Evolutionary conservation across 352 stramenopile genomes (phyloP).

Genomic region (Paralagenidium karlingii): DNA sequence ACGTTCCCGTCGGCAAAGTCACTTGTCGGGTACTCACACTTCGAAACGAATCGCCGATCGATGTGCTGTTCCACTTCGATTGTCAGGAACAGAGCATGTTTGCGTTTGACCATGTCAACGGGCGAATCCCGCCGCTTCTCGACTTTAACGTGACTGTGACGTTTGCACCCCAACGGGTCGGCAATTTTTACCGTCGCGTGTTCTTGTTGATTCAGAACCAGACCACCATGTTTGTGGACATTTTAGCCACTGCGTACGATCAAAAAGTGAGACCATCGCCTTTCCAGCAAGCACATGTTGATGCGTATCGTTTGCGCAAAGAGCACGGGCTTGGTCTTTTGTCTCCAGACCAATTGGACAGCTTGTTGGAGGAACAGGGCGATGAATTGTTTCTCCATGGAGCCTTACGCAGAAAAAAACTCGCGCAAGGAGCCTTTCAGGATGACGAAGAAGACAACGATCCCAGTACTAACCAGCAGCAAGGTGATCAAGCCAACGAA

Average conservation of each 20-base stretch:
- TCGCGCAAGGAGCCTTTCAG: background rate
- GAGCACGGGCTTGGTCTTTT: conserved; percentile 45
- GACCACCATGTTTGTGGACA: conserved; percentile 73
- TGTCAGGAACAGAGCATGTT: conserved; percentile 69
- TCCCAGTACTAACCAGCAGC: background rate
- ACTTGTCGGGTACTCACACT: conserved; percentile 70
- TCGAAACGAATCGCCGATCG: conserved; percentile 59
- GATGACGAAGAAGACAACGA: conserved; percentile 1
- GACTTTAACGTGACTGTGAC: conserved; percentile 71
- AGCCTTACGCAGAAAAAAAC: conserved; percentile 10
- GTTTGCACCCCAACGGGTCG: conserved; percentile 48
- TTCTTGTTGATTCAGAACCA: conserved; percentile 83
- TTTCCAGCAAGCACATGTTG: conserved; percentile 86
- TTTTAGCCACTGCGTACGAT: conserved; percentile 83
- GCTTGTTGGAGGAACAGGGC: conserved; percentile 53
- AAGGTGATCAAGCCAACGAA: background rate
- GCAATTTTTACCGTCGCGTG: conserved; percentile 87
- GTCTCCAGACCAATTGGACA: conserved; percentile 75
- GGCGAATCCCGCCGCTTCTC: conserved; percentile 65
- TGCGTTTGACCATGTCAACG: conserved; percentile 63
- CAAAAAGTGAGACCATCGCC: conserved; percentile 82
- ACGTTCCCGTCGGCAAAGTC: conserved; percentile 50
- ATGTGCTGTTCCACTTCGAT: conserved; percentile 72
- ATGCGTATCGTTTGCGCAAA: conserved; percentile 54
- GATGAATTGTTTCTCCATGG: conserved; percentile 54